Evolutionary conservation across 257 asterid species (phyloP).

Genomic region (Schizonepeta tenuifolia): DNA sequence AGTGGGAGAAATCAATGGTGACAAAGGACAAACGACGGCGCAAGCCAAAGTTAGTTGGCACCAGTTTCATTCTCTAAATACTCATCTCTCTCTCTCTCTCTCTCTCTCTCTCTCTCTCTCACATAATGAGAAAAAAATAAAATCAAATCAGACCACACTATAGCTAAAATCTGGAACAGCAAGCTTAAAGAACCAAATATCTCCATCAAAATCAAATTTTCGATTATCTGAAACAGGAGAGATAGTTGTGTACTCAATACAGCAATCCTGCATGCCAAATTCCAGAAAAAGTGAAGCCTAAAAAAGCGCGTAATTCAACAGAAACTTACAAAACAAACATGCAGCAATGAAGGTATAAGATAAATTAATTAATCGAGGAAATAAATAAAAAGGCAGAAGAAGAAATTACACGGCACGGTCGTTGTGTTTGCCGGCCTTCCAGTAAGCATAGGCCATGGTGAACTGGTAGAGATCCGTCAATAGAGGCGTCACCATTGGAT

Average conservation of each 20-base stretch:
- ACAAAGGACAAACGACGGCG: no score
- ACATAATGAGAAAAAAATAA: not conserved
- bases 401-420: slow-evolving; percentile 89
- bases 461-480: slow-evolving; percentile 97
- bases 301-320: not conserved
- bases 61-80: not conserved
- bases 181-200: not conserved
- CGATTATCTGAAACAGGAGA: not conserved
- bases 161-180: not conserved
- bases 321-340: not conserved
- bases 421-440: slow-evolving; percentile 91
- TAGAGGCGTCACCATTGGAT: slow-evolving; percentile 97
- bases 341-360: not conserved
- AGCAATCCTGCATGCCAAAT: slow-evolving; percentile 12
- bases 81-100: not conserved
- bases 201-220: not conserved
- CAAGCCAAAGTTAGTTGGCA: not conserved
- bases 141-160: not conserved
- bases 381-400: not conserved
- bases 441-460: slow-evolving; percentile 98
- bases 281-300: not conserved
- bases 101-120: not conserved
- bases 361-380: no score
- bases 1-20: no score
- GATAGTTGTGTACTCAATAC: not conserved